Conservation (phyloP, 83 land plant species). For the Isoetes engelmannii region DNA sequence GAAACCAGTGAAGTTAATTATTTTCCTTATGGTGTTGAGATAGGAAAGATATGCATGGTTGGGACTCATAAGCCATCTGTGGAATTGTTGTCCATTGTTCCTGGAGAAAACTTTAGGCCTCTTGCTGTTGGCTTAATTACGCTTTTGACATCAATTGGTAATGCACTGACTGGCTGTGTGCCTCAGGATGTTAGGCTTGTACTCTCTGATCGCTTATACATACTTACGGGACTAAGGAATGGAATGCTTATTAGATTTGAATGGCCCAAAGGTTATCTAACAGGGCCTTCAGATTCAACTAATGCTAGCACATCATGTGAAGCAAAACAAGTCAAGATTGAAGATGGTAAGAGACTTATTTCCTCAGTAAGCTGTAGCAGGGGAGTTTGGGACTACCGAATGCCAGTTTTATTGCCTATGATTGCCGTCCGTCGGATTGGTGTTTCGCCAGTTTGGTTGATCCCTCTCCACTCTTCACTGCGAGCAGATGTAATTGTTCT, state of each 20-base stretch:
- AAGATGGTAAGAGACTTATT: no score
- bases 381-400: not conserved
- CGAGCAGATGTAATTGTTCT: slow-evolving; percentile 80
- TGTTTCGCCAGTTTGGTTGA: slow-evolving; percentile 76
- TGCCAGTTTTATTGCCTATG: slow-evolving; percentile 42
- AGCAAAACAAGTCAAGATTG: no score
- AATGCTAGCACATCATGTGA: not conserved
- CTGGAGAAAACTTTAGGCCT: slow-evolving; percentile 47
- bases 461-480: slow-evolving; percentile 60
- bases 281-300: slow-evolving; percentile 11
- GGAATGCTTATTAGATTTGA: slow-evolving; percentile 97
- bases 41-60: slow-evolving; percentile 53
- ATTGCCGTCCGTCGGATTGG: slow-evolving; percentile 92
- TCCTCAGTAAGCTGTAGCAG: no score
- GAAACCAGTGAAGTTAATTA: slow-evolving; percentile 19
- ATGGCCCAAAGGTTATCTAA: slow-evolving; percentile 50
- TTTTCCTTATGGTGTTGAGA: slow-evolving; percentile 39
- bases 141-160: slow-evolving; percentile 52
- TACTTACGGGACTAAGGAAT: slow-evolving; percentile 83
- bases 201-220: slow-evolving; percentile 61
- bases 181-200: slow-evolving; percentile 93
- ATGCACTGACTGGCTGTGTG: slow-evolving; percentile 67
- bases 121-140: slow-evolving; percentile 67
- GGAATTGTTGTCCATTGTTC: slow-evolving; percentile 62
- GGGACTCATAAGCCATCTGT: slow-evolving; percentile 98